These are phyloP conservation scores for Chaetomium olivaceum DNA, from an alignment of 2,329 filamentous ascomycete species.

Conservation along the genomic window DNA sequence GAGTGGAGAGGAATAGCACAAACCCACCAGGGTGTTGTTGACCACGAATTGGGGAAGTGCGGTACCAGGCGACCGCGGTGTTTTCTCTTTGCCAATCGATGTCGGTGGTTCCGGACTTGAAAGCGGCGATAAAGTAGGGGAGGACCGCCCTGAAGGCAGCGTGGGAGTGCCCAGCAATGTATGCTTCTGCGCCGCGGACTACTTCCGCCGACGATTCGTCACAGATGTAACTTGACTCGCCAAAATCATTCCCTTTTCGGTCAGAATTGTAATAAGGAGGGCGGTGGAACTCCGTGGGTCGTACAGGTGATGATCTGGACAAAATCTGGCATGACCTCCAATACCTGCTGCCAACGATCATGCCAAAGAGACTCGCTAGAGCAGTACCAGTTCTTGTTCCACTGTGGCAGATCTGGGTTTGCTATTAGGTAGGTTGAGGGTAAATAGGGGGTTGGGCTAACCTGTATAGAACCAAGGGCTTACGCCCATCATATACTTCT, in stretches of 20 bases:
- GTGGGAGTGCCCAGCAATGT: slow-evolving; percentile 50
- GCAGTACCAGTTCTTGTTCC: slow-evolving; percentile 59
- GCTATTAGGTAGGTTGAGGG: neutral
- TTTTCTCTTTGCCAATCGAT: slow-evolving; percentile 36
- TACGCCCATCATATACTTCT: slow-evolving; percentile 53
- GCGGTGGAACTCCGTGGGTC: neutral
- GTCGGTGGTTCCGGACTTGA: slow-evolving; percentile 46
- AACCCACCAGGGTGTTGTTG: slow-evolving; percentile 42
- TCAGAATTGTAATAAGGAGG: neutral
- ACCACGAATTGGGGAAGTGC: slow-evolving; percentile 39
- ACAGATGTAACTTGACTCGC: slow-evolving; percentile 60
- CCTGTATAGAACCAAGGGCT: slow-evolving; percentile 45
- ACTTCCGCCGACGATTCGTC: slow-evolving; percentile 48
- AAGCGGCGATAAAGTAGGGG: slow-evolving; percentile 52
- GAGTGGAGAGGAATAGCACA: neutral
- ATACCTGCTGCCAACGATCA: slow-evolving; percentile 56
- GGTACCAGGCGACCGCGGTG: slow-evolving; percentile 47
- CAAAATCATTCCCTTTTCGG: slow-evolving; percentile 55
- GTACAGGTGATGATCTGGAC: slow-evolving; percentile 57
- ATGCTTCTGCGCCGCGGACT: slow-evolving; percentile 49
- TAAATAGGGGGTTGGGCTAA: slow-evolving; percentile 37
- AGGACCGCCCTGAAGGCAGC: slow-evolving; percentile 50
- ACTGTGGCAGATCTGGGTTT: slow-evolving; percentile 33
- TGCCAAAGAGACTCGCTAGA: slow-evolving; percentile 56
- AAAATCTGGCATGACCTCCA: slow-evolving; percentile 52